A percentile compares a stretch with the other conserved stretches of the same genome.
These are phyloP conservation scores for Dimargaris cristalligena DNA, from an alignment of 192 early-diverging fungal genomes.

Conservation along the genomic window DNA sequence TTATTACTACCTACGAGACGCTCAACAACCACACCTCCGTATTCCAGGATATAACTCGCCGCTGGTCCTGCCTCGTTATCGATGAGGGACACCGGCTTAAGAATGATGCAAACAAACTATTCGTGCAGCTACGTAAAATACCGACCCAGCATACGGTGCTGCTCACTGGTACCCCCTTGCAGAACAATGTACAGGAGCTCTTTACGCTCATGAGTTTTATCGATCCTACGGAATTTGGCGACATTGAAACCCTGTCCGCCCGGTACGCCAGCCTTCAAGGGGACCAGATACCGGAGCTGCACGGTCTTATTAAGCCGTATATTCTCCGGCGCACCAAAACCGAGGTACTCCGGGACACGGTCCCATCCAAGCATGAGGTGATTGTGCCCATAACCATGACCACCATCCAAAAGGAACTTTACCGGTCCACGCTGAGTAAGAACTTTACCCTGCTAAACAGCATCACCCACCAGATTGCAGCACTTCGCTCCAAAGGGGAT, in stretches of 20 bases:
- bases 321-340: slow-evolving; percentile 56
- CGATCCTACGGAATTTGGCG: slow-evolving; percentile 37
- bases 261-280: slow-evolving; percentile 34
- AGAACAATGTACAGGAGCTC: slow-evolving; percentile 84
- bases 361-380: slow-evolving; percentile 46
- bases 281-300: slow-evolving; percentile 42
- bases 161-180: slow-evolving; percentile 69
- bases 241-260: slow-evolving; percentile 34
- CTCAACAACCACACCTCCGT: slow-evolving; percentile 25
- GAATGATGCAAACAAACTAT: slow-evolving; percentile 42
- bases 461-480: slow-evolving; percentile 26
- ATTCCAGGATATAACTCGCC: slow-evolving; percentile 27
- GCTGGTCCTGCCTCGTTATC: slow-evolving; percentile 47
- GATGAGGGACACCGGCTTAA: slow-evolving; percentile 72
- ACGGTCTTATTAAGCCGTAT: slow-evolving; percentile 44
- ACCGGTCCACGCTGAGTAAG: slow-evolving; percentile 38
- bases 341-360: slow-evolving; percentile 31
- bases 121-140: slow-evolving; percentile 33
- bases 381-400: slow-evolving; percentile 57
- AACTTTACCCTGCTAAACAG: slow-evolving; percentile 31
- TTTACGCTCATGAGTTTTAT: slow-evolving; percentile 72
- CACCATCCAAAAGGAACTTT: slow-evolving; percentile 46
- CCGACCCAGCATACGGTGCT: slow-evolving; percentile 39
- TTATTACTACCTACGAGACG: slow-evolving; percentile 45
- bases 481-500: slow-evolving; percentile 13